These are phyloP conservation scores for Clavispora phyllophila DNA, from an alignment of 805 yeast genomes.

Conservation along the genomic window DNA sequence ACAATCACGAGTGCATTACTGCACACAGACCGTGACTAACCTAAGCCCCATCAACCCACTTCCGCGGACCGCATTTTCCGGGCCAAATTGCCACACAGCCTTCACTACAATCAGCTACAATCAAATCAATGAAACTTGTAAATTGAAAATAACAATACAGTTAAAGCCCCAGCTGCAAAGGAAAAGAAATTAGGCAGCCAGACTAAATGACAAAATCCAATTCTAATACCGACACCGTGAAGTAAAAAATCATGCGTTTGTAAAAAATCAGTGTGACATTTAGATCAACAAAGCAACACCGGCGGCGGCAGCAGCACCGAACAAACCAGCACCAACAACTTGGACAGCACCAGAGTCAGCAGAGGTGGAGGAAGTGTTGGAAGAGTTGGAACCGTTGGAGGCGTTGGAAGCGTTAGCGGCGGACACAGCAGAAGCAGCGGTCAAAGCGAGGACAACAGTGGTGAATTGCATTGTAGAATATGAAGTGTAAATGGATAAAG, in stretches of 20 bases:
- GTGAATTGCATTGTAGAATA: slow-evolving; percentile 34
- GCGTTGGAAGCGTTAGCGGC: slow-evolving; percentile 29
- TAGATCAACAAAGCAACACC: slow-evolving; percentile 38
- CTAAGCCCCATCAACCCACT: too few relatives aligned
- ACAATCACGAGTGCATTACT: too few relatives aligned
- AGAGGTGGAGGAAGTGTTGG: slow-evolving; percentile 17
- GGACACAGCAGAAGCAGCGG: slow-evolving; percentile 33
- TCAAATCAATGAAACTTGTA: not conserved
- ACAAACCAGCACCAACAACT: slow-evolving; percentile 29
- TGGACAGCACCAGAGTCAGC: slow-evolving; percentile 29
- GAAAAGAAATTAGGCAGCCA: slow-evolving; percentile 7
- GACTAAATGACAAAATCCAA: slow-evolving; percentile 5
- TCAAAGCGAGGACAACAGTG: slow-evolving; percentile 32
- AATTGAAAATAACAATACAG: not conserved
- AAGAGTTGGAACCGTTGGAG: slow-evolving; percentile 10
- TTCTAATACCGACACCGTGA: slow-evolving; percentile 6
- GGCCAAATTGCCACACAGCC: too few relatives aligned
- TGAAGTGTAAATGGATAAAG: not conserved
- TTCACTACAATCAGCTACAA: too few relatives aligned
- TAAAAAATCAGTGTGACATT: slow-evolving; percentile 7
- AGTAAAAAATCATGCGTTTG: slow-evolving; percentile 4
- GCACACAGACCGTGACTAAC: too few relatives aligned
- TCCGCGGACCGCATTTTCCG: too few relatives aligned
- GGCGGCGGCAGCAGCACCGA: slow-evolving; percentile 26
- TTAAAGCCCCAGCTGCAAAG: not conserved